Conservation (phyloP, 306 rosid species). For the Quercus alba region DNA sequence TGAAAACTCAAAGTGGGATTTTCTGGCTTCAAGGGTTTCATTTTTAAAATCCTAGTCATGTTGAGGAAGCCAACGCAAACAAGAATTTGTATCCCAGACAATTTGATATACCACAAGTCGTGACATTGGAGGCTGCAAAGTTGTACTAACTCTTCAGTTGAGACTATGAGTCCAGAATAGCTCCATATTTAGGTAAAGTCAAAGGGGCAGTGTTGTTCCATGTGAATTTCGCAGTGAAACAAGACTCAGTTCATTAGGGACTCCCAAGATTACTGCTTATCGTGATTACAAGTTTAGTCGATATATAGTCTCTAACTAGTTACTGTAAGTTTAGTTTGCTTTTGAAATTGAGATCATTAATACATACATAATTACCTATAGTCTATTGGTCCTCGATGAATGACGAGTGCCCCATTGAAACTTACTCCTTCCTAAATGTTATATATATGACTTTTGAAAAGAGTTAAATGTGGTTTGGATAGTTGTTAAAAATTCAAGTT, state of each 20-base stretch:
- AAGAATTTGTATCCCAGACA: no score
- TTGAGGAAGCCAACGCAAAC: no score
- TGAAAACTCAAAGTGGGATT: no score
- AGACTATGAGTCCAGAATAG: neutral
- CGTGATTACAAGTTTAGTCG: constrained; percentile 25
- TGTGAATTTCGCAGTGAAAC: constrained; percentile 39
- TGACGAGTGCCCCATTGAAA: neutral
- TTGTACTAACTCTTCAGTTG: no score
- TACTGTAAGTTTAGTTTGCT: neutral
- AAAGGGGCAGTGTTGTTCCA: constrained; percentile 41
- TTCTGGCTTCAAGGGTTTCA: no score
- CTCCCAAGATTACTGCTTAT: constrained; percentile 25
- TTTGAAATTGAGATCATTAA: neutral
- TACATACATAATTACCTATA: no score
- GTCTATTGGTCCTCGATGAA: neutral
- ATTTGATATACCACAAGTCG: no score
- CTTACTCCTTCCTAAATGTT: neutral
- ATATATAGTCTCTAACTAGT: neutral
- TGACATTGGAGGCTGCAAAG: no score
- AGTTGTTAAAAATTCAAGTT: neutral
- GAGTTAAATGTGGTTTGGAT: neutral
- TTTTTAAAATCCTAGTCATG: no score
- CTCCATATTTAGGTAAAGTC: constrained; percentile 34
- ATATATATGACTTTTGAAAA: neutral
- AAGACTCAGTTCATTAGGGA: constrained; percentile 26